Evolutionary conservation across 108 stramenopile species (phyloP), one percentile per base, ranked within the genome.

Genomic region (Cyclotella atomus): DNA sequence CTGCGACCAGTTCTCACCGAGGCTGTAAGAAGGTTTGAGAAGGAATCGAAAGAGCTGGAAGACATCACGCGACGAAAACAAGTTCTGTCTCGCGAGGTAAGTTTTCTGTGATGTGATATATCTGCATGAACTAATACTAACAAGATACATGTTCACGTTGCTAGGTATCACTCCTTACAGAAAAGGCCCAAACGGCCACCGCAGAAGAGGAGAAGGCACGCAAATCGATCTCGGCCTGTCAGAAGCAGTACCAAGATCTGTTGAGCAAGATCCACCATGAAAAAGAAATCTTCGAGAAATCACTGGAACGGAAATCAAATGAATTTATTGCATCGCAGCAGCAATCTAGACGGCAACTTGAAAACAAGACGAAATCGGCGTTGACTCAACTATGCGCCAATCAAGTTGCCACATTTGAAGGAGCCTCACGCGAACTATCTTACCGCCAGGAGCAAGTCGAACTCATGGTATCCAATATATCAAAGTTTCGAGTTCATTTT

Each of bases 361-460:
- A 57, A 70, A 23, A 24, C n/a, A 70, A 55, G 32, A 43, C 68
- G 2, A 44, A 28, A 36, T 35, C 14, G 24, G 68, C 46, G 35
- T 73, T 73, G 72, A 68, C 68, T 59, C 67, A 73, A 44, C 32
- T 80, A 9, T 63, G 72, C 32, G 72, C 66, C 20, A 72, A 43
- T 19, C 59, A 69, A 50, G 62, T 67, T 24, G 72, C 60, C 34
- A 32, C 59, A 3, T 59, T 80, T 34, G 79, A 80, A 24, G 47
- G 66, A 25, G 72, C 72, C 29, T 73, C 72, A 17, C 59, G 14
- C 24, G 62, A 73, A 25, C 36, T 80, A 15, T 63, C 68, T 29
- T 60, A 52, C 33, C 79, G 79, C 23, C 71, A 73, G 33, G 47
- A 55, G 27, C 79, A 80, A 73, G 29, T 80, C 29, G 60, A 80